Percentiles rank a stretch among this genome's conserved stretches.
phyloP scores from a whole-genome alignment of 2,329 filamentous ascomycete species.

The Calonectria montana region DNA sequence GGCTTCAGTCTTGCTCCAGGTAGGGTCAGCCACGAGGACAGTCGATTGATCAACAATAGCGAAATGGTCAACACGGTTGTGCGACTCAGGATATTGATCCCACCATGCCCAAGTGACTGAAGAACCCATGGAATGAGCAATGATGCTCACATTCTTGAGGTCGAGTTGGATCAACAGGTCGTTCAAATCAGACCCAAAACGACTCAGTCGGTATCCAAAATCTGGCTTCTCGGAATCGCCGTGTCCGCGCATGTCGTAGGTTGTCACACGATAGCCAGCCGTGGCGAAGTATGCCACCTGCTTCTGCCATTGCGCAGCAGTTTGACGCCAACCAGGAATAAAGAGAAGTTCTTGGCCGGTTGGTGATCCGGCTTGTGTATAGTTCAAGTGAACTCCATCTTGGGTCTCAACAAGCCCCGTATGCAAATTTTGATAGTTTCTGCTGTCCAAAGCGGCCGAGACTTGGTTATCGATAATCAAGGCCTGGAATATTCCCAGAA shows the following conservation, averaged over 20 bases:
- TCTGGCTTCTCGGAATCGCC: not conserved
- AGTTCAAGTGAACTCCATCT: not conserved
- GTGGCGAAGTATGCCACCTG: slow-evolving; percentile 44
- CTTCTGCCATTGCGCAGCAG: slow-evolving; percentile 46
- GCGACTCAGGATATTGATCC: slow-evolving; percentile 43
- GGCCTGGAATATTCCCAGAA: not conserved
- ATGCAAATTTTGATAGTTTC: not conserved
- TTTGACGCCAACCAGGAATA: slow-evolving; percentile 48
- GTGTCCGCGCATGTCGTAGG: not conserved
- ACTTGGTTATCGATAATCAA: not conserved
- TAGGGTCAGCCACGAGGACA: not conserved
- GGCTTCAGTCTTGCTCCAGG: not conserved
- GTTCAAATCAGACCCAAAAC: not conserved
- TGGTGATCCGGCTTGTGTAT: not conserved
- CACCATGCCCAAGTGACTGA: slow-evolving; percentile 47
- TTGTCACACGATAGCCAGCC: not conserved
- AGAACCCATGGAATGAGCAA: slow-evolving; percentile 51
- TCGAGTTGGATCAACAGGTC: slow-evolving; percentile 36
- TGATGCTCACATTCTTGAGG: slow-evolving; percentile 43
- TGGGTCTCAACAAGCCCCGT: not conserved
- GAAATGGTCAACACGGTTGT: slow-evolving; percentile 37
- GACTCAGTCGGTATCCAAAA: not conserved
- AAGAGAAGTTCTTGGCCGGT: slow-evolving; percentile 43
- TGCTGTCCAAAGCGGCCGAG: not conserved
- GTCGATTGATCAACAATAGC: slow-evolving; percentile 10